Conservation (phyloP, 768 basidiomycete genomes). For the Podaxis pistillaris region DNA sequence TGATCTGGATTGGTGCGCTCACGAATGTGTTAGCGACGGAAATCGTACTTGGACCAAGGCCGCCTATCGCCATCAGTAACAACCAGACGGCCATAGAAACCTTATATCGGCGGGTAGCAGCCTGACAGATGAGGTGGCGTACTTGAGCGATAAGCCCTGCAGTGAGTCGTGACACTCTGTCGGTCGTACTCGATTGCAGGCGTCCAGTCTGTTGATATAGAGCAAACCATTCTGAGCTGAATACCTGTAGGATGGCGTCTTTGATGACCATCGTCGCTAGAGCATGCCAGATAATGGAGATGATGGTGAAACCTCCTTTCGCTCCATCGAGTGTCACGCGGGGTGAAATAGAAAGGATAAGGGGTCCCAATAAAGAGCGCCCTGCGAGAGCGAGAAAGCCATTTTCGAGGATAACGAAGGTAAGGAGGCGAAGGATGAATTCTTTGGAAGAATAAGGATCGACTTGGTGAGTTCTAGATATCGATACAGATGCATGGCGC, state of each 20-base stretch:
- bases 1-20: neutral
- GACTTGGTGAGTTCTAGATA: too few relatives aligned
- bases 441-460: too few relatives aligned
- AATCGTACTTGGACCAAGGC: neutral
- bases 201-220: neutral
- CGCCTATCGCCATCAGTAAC: neutral
- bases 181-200: neutral
- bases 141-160: neutral
- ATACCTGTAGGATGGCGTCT: neutral
- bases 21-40: neutral
- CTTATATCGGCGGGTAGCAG: neutral
- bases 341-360: neutral
- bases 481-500: too few relatives aligned
- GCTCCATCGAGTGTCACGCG: neutral
- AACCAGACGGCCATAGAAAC: neutral
- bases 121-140: neutral
- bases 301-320: constrained; percentile 5
- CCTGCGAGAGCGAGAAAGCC: neutral
- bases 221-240: neutral
- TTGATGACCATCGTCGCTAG: neutral
- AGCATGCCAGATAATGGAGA: neutral
- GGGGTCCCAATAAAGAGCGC: neutral
- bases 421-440: neutral
- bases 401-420: neutral
- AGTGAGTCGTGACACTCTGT: neutral